Evolutionary conservation across 495 filamentous ascomycete genomes (phyloP), one percentile per base, ranked within the genome.

Genomic region (Xylaria curta): DNA sequence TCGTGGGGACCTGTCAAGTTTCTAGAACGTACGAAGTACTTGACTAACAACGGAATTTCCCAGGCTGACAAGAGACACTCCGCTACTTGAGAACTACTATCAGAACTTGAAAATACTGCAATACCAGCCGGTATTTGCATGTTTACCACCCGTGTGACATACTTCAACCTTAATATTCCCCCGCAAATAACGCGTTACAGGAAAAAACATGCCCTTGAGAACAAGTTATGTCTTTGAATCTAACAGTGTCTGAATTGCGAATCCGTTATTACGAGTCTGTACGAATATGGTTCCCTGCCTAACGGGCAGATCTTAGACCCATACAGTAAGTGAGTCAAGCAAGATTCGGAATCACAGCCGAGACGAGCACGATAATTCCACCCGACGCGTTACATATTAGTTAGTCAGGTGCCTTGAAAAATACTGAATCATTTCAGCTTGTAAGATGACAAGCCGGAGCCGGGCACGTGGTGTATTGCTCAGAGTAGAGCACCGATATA

Each of bases 391-490:
- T 38, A 38, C 8, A 36, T 2, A 8, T 53, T 31, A 47, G 31
- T 66, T 46, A 66, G 44, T 66, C 63, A 66, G 44, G 63, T 66
- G 63, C 46, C 63, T 51, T 21, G 9, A 36, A 36, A 60, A 60
- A 38, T 0, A 19, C 8, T 31, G 62, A 65, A 65, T 36, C 62
- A 54, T 66, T n/a, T 4, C 28, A 67, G 19, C 31, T 67, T 17
- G n/a, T 56, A 54, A 1, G 17, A 54, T 28, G 36, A 44, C 49
- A 38, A 56, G 47, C 49, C 63, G n/a, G 44, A 38, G 26, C 2
- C n/a, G 49, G 36, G 49, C 65, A 67, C 65, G 65, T 67, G 65
- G 21, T 21, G n/a, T 56, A 49, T 54, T 54, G 49, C 47, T 42
- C 49, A 36, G 31, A 42, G 9, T 8, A 36, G 31, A 31, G 1